A percentile compares a stretch with the other conserved stretches of the same genome.
phyloP scores from a whole-genome alignment of 2,329 filamentous ascomycete genomes.

The Colletotrichum chrysophilum region DNA sequence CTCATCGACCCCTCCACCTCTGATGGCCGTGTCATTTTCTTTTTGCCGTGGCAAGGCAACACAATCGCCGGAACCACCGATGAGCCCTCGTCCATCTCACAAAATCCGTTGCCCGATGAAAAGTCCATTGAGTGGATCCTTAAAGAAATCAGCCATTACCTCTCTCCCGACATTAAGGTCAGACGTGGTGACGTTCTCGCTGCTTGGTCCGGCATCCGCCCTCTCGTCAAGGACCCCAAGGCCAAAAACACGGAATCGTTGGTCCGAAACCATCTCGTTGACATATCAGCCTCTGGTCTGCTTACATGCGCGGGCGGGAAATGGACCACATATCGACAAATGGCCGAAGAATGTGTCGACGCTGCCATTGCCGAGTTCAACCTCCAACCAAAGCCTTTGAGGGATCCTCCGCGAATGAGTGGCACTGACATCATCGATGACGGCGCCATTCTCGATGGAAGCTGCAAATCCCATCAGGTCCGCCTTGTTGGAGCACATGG shows the following conservation, averaged over 20 bases:
- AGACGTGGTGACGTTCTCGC: slow-evolving; percentile 87
- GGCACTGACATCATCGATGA: slow-evolving; percentile 75
- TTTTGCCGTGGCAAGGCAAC: slow-evolving; percentile 91
- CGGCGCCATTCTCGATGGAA: slow-evolving; percentile 66
- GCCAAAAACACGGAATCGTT: slow-evolving; percentile 86
- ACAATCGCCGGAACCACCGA: slow-evolving; percentile 91
- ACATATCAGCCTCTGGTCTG: slow-evolving; percentile 79
- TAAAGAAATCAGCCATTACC: slow-evolving; percentile 80
- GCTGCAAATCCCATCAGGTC: slow-evolving; percentile 84
- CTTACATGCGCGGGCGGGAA: slow-evolving; percentile 88
- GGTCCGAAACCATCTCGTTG: slow-evolving; percentile 85
- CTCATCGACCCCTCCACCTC: slow-evolving; percentile 86
- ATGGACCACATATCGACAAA: slow-evolving; percentile 93
- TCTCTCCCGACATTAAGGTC: slow-evolving; percentile 84
- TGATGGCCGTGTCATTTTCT: slow-evolving; percentile 90
- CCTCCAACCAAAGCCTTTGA: slow-evolving; percentile 61
- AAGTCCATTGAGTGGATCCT: slow-evolving; percentile 90
- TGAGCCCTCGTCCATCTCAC: slow-evolving; percentile 73
- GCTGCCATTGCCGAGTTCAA: slow-evolving; percentile 74
- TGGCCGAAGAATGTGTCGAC: slow-evolving; percentile 90
- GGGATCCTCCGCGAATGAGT: slow-evolving; percentile 69
- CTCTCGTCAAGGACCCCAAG: slow-evolving; percentile 85
- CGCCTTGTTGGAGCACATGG: slow-evolving; percentile 84
- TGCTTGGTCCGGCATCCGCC: slow-evolving; percentile 88
- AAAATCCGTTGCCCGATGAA: slow-evolving; percentile 79